Percentiles rank a stretch among this genome's conserved stretches.
Conservation (phyloP, 345 rosid species). For the Chamaenerion angustifolium region DNA sequence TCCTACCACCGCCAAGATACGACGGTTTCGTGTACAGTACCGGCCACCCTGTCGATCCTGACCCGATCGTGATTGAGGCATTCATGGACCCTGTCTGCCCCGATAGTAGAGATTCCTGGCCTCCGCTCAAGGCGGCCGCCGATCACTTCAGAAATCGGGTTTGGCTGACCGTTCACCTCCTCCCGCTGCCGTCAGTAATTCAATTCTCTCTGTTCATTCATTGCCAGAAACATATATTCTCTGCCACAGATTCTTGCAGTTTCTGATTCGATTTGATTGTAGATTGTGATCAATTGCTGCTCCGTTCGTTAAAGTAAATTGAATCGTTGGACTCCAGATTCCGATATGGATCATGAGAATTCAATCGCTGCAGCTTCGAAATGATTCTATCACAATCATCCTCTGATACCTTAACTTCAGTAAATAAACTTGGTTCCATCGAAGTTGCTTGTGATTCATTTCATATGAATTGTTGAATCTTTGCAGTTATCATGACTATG, state of each 20-base stretch:
- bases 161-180: conserved; percentile 46
- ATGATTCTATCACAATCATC: too few relatives aligned
- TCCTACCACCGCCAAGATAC: conserved; percentile 44
- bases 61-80: conserved; percentile 55
- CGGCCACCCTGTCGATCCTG: conserved; percentile 14
- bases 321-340: too few relatives aligned
- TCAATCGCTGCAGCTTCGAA: too few relatives aligned
- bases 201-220: background rate
- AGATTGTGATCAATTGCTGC: too few relatives aligned
- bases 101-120: conserved; percentile 79
- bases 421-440: background rate
- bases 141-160: conserved; percentile 50
- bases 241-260: background rate
- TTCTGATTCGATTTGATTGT: too few relatives aligned
- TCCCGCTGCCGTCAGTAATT: conserved; percentile 72
- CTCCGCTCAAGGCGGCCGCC: conserved; percentile 50
- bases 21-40: conserved; percentile 58
- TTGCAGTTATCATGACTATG: conserved; percentile 70
- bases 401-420: background rate
- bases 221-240: background rate
- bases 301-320: too few relatives aligned
- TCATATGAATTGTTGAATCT: background rate
- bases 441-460: background rate
- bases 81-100: conserved; percentile 85
- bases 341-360: too few relatives aligned